Conservation (phyloP, 768 basidiomycete species). For the Cystobasidium tubakii region DNA sequence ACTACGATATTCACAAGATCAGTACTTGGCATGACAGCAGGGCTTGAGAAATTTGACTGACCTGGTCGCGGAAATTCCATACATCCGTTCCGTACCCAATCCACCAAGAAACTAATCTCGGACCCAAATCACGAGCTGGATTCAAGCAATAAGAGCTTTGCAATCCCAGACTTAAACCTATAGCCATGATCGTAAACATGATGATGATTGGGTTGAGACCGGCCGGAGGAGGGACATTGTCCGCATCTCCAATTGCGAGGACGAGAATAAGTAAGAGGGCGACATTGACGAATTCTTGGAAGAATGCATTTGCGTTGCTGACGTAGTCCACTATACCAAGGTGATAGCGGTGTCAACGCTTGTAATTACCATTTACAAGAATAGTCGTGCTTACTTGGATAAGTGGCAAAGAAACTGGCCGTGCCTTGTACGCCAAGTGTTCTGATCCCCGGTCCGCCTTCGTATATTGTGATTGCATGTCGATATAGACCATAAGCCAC, state of each 20-base stretch:
- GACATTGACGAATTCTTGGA: conserved; percentile 18
- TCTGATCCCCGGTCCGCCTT: conserved; percentile 3
- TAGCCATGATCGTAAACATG: conserved; percentile 26
- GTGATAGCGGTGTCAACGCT: too few relatives aligned
- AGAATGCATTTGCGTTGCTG: conserved; percentile 20
- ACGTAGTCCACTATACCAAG: conserved; percentile 8
- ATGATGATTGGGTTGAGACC: conserved; percentile 2
- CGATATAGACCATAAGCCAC: conserved; percentile 12
- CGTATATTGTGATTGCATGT: conserved; percentile 7
- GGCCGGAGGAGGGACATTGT: background rate
- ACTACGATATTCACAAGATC: background rate
- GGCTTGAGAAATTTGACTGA: background rate
- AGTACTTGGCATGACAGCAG: background rate
- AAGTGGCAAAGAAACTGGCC: conserved; percentile 21
- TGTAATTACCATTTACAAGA: background rate
- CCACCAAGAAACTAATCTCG: conserved; percentile 25
- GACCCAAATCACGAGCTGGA: conserved; percentile 32
- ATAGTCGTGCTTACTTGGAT: conserved; percentile 2
- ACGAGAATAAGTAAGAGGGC: conserved; percentile 1
- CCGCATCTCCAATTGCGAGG: conserved; percentile 24
- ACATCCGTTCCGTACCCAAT: conserved; percentile 8
- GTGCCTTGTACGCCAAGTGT: conserved; percentile 18
- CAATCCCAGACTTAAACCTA: conserved; percentile 6
- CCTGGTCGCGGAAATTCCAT: background rate
- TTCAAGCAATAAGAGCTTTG: conserved; percentile 27